phyloP scores from a whole-genome alignment of 2,329 filamentous ascomycete genomes.

The Aspergillus arachidicola region DNA sequence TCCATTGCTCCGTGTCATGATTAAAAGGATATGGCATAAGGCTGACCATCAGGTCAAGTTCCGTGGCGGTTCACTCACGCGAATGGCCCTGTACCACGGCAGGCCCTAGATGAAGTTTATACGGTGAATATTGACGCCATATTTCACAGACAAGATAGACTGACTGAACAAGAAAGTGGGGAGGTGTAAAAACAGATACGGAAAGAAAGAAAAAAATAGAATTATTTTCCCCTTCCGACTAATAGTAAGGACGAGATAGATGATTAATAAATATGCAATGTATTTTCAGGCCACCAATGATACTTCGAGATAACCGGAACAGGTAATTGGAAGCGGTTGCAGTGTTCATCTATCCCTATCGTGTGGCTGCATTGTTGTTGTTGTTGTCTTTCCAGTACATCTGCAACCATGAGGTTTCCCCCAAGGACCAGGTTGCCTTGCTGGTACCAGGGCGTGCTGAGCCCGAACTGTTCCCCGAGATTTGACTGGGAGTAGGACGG shows the following conservation, averaged over 20 bases:
- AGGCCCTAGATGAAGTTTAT: neutral
- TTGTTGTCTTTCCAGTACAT: neutral
- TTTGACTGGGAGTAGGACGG: neutral
- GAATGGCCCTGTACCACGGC: neutral
- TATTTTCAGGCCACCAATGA: neutral
- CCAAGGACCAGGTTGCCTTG: neutral
- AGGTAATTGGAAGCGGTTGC: neutral
- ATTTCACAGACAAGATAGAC: neutral
- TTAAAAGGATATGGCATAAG: neutral
- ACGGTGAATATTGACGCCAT: neutral
- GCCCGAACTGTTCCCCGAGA: neutral
- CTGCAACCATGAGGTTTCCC: neutral
- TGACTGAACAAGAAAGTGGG: neutral
- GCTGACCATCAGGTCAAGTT: slow-evolving; percentile 2
- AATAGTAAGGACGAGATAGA: neutral
- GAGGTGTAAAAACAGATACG: neutral
- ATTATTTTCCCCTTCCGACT: neutral
- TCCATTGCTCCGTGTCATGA: neutral
- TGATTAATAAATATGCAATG: neutral
- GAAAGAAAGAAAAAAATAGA: neutral
- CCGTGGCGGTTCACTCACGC: neutral
- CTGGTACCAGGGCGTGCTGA: neutral
- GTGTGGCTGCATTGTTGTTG: neutral
- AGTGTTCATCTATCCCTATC: neutral
- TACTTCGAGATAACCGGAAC: neutral